Evolutionary conservation across 139 green algal species (phyloP), one percentile per base, ranked within the genome.

Genomic region (Haematococcus sp.): DNA sequence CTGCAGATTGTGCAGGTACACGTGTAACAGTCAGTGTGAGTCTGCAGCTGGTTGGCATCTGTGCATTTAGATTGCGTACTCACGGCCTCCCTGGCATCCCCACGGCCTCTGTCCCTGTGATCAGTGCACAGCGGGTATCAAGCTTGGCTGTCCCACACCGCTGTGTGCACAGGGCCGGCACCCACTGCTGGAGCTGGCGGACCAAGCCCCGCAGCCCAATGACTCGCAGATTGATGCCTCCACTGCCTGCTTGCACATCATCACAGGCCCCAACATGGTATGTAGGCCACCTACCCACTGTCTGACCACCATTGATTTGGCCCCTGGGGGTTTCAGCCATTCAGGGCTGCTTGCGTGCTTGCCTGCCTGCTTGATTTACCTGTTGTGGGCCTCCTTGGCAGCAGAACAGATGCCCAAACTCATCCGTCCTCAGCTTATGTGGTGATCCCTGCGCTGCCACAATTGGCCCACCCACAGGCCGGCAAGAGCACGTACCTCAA

Each of bases 401-500:
- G 19, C 19, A 13, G 52, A 13, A 61, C 52, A 4, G n/a, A n/a
- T n/a, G 19, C 52, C 52, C 11, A 7, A 61, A 27, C 52, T 27
- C 52, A 61, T 5, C 19, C 20, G 22, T 13, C 15, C 52, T 55
- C 15, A 55, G 46, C 46, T 55, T 16, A 55, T 55, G n/a, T n/a
- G n/a, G n/a, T n/a, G 46, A 55, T 55, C 46, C 46, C 44, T 15
- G 11, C 44, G 44, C 15, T 54, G 44, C 15, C 44, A 15, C 44
- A 15, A 54, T 54, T 54, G 44, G 13, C 52, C 4, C 52, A 60
- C 3, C 22, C 52, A 23, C 66, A 72, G 66, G 74, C 71, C 17
- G 91, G 91, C 65, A 96, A 96, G 75, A 84, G 70, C 71, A 96
- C 89, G 0, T 94, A 91, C 82, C 76, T 96, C n/a, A 84, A 87